Evolutionary conservation across 1,139 yeast species (phyloP), one percentile per base, ranked within the genome.

Genomic region (Petasospora rhodanensis): DNA sequence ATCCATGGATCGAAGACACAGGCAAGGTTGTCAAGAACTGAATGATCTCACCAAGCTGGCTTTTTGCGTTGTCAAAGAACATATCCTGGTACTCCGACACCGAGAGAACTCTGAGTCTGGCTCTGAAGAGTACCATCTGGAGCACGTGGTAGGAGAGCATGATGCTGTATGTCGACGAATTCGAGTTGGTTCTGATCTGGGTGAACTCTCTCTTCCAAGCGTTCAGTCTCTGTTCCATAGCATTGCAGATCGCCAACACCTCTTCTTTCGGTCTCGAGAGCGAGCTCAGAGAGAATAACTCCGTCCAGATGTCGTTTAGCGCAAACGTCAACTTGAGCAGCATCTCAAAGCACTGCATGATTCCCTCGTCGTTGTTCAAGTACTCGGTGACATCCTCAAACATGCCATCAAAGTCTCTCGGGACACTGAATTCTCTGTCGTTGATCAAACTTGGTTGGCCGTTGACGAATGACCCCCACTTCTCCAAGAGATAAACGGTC

Each of bases 401-500:
- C 11, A 32, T 24, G 5, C 11, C 22, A 3, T 31, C 30, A 19
- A 29, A 15, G 15, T 28, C 21, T 3, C 16, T 19, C 4, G 39
- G 41, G 7, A 35, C 39, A 22, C 23, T 35, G 20, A 22, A 27
- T 22, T 38, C 37, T 13, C 19, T 13, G n/a, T 27, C 33, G 13
- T 31, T 32, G 11, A 38, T 38, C 26, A 30, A 10, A 19, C 39
- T 31, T 10, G 41, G 41, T 6, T 23, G 23, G 2, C 41, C 41
- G 12, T 24, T n/a, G 11, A 27, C 35, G 22, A 35, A 32, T 1
- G 39, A 30, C 7, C 31, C 29, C 41, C 41, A 38, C 24, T 32
- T 38, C 26, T 38, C 41, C 15, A 35, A 20, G n/a, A 35, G 9
- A 28, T 38, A 38, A 3, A 38, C 39, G 3, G 37, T 32, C 41